Base-by-base conservation (phyloP, 331 rosid genomes). In the Quercus lobata region DNA sequence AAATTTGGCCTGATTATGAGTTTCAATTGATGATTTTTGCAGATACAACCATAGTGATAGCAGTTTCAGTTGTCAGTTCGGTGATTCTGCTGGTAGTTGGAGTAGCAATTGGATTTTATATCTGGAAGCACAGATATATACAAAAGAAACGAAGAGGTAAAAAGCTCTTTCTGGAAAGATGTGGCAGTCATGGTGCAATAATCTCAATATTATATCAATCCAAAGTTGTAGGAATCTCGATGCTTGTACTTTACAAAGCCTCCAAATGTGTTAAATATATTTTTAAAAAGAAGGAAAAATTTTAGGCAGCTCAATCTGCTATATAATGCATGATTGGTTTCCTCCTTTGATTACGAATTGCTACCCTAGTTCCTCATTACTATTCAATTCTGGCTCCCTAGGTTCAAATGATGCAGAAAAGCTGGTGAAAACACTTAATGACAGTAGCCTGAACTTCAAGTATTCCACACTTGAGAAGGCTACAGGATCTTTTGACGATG, bases 391-490 rank as follows among this genome's bases (percentile, higher is more conserved):
- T 61, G 73, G 84, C 65, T 30, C 78, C 60, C 25, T 76, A 90
- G 97, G 93, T 71, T 88, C 97, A 78, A 78, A 84, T 81, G 96
- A 93, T 68, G 88, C 90, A 53, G 83, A 85, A 49, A 91, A 90
- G 85, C 62, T 89, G 57, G 93, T 86, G 15, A 91, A 88, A 80
- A 83, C 89, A 55, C 93, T 95, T 35, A 79, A 90, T 57, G 88
- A 87, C 78, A 95, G 90, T 46, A 90, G 90, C 89, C 88, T 93
- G 89, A 86, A 91, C 81, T 93, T 95, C 89, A 95, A 93, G 88
- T 95, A 93, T 87, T 89, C 98, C 7, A 84, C 91, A 69, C 79
- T 96, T 76, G 98, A 96, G 62, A 93, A 85, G 87, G 99, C 99
- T 11, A 96, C 99, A 2, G 89, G 73, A 54, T 87, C 92, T 41